Evolutionary conservation across 345 rosid genomes (phyloP).

Genomic region (Syzygium grande): DNA sequence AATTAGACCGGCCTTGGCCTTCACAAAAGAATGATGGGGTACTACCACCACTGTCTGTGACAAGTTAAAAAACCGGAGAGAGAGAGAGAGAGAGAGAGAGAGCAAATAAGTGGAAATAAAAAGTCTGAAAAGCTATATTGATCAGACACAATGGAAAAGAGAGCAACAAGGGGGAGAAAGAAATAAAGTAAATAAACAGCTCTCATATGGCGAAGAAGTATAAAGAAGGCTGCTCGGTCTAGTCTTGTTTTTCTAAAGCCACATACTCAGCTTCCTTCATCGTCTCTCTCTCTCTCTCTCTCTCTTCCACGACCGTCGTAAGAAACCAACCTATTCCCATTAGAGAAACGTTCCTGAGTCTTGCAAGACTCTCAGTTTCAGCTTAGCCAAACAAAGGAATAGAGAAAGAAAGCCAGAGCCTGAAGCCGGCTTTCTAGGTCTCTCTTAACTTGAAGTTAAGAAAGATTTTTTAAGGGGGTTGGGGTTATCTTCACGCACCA

Average conservation of each 20-base stretch:
- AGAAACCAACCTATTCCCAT: not conserved
- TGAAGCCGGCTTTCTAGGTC: not conserved
- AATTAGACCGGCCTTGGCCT: not conserved
- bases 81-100: not conserved
- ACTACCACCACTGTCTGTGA: not conserved
- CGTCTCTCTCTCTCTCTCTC: not conserved
- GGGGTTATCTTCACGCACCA: not conserved
- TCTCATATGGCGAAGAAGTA: conserved; percentile 16
- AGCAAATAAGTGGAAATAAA: conserved; percentile 8
- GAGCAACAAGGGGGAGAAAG: conserved; percentile 22
- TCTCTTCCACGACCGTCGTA: not conserved
- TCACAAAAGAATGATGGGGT: not conserved
- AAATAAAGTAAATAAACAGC: conserved; percentile 4
- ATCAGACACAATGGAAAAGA: conserved; percentile 8
- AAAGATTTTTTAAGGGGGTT: not conserved
- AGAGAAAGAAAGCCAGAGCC: not conserved
- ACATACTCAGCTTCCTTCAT: conserved; percentile 2
- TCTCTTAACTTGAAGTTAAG: not conserved
- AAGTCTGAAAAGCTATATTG: conserved; percentile 14
- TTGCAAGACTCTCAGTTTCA: not conserved
- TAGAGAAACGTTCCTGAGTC: not conserved
- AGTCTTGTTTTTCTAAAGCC: conserved; percentile 24
- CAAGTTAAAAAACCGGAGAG: not conserved
- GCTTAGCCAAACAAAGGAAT: not conserved
- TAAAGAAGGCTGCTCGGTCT: conserved; percentile 30